Base-by-base conservation (phyloP, 2,329 filamentous ascomycete species). In the Ascosphaera apis region DNA sequence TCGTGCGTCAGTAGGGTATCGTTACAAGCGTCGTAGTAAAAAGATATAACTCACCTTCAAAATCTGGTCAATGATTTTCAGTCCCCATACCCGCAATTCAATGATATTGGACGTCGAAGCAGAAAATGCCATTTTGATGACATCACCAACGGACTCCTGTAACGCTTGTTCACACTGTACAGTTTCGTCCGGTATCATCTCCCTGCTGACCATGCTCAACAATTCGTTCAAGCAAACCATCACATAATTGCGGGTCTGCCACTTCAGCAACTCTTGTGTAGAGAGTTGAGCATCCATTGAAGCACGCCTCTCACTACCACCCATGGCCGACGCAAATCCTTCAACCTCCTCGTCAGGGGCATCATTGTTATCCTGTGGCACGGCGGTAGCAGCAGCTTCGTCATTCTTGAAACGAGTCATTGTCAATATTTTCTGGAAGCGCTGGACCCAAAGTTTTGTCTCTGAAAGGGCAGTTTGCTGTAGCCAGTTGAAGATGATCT, bases 71-170 rank as follows among this genome's bases (percentile, higher is more conserved):
- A 98, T 83, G 37, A 98, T 91, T 52, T 84, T 84, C 42, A 98
- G 58, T 17, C 88, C 88, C 63, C 83, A 82, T 28, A 98, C 76
- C 17, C 88, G 70, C 39, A 98, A 66, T 48, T 91, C 79, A 16
- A 92, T 69, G 1, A 98, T 84, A 44, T 79, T 81, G 2, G 86
- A 86, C 1, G 88, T 98, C 1, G 86, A 95, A 0, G 88, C 88
- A 8, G 88, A 93, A 54, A 98, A 98, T 0, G 88, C 86, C 66
- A 95, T 92, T 35, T 83, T 75, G 39, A 98, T 82, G 16, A 98
- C 80, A 52, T 98, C 88, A 2, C 81, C 84, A 38, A 98, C 71
- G 48, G 72, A 76, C 40, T 70, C 68, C 53, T 98, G 84, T 17
- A 98, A 60, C 3, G 77, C 80, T 33, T 67, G 56, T 48, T 91